Evolutionary conservation across 768 basidiomycete species (phyloP).

Genomic region (Agaricus bisporus): DNA sequence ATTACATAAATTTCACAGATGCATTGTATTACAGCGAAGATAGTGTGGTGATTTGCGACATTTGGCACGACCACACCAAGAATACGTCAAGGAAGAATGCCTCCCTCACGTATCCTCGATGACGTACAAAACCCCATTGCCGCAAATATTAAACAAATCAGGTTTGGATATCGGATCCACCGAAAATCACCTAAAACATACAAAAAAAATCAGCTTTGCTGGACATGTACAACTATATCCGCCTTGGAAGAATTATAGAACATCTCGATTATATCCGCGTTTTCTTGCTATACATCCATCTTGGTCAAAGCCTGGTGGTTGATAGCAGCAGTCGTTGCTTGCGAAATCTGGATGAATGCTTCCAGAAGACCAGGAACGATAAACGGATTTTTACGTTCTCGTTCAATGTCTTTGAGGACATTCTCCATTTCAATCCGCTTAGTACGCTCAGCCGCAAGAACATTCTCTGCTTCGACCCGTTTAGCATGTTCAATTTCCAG

Average conservation of each 20-base stretch:
- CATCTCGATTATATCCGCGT: not conserved
- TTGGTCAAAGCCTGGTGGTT: not conserved
- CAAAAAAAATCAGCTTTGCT: not conserved
- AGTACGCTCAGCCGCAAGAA: constrained; percentile 30
- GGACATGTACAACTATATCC: not conserved
- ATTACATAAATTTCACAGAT: constrained; percentile 17
- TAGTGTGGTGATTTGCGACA: constrained; percentile 31
- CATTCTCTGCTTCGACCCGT: constrained; percentile 15
- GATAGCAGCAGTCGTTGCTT: constrained; percentile 30
- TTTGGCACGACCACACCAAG: constrained; percentile 21
- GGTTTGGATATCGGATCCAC: constrained; percentile 15
- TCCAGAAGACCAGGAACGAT: constrained; percentile 51
- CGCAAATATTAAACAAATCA: constrained; percentile 18
- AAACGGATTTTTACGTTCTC: constrained; percentile 48
- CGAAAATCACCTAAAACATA: constrained; percentile 1
- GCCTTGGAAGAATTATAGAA: not conserved
- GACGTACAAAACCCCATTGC: constrained; percentile 12
- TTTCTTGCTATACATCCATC: not conserved
- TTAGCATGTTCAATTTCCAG: not conserved
- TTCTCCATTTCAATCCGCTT: constrained; percentile 37
- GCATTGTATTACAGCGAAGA: constrained; percentile 12
- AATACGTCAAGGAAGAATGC: constrained; percentile 37
- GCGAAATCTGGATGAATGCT: constrained; percentile 45
- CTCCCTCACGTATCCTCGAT: constrained; percentile 14
- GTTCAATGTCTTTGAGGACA: constrained; percentile 37